Evolutionary conservation across 345 rosid genomes (phyloP).

Genomic region (Viola odorata): DNA sequence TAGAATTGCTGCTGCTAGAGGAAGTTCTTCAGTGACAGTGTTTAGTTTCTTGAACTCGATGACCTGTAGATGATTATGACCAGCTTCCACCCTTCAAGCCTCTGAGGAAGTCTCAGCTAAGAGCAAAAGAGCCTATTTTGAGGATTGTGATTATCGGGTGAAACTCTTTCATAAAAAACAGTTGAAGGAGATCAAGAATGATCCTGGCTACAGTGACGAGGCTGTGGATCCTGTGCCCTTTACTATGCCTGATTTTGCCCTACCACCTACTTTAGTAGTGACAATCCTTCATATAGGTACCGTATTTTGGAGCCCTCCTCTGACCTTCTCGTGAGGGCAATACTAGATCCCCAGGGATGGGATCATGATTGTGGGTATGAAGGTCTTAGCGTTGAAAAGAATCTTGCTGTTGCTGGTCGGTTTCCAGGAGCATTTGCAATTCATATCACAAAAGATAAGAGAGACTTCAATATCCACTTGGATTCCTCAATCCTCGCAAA

Average conservation of each 20-base stretch:
- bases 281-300: constrained; percentile 31
- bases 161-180: constrained; percentile 44
- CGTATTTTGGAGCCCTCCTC: constrained; percentile 26
- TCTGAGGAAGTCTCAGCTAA: constrained; percentile 29
- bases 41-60: constrained; percentile 40
- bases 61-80: constrained; percentile 37
- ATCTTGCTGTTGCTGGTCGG: constrained; percentile 17
- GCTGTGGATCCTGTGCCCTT: constrained; percentile 17
- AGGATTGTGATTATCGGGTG: constrained; percentile 40
- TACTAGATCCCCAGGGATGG: constrained; percentile 32
- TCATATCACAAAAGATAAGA: constrained; percentile 41
- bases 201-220: constrained; percentile 4
- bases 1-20: constrained; percentile 40
- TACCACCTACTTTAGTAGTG: constrained; percentile 40
- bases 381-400: constrained; percentile 31
- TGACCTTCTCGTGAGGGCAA: constrained; percentile 33
- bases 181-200: constrained; percentile 23
- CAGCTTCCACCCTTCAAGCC: constrained; percentile 47
- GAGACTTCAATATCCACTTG: constrained; percentile 28
- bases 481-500: constrained; percentile 35
- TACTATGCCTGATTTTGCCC: constrained; percentile 32
- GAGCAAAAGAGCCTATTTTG: constrained; percentile 40
- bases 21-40: constrained; percentile 37
- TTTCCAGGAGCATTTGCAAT: constrained; percentile 29
- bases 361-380: constrained; percentile 43